These are phyloP conservation scores for Phialophora chinensis DNA, from an alignment of 2,329 filamentous ascomycete species.

Conservation along the genomic window DNA sequence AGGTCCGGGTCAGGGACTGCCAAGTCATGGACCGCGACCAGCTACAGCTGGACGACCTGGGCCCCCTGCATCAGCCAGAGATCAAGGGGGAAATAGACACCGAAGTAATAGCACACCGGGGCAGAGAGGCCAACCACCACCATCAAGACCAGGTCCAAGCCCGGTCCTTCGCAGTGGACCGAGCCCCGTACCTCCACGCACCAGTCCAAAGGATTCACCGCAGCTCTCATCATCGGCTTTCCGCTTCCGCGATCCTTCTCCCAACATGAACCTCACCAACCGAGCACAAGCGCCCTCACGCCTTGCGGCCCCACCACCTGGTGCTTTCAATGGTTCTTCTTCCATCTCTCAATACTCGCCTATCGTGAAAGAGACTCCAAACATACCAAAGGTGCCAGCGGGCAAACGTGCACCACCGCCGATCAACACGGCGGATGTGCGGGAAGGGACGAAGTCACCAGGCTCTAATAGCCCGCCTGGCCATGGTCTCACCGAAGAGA, in stretches of 20 bases:
- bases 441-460: constrained; percentile 11
- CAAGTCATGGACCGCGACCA: constrained; percentile 22
- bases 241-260: constrained; percentile 36
- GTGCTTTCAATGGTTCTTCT: constrained; percentile 39
- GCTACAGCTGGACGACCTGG: constrained; percentile 25
- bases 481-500: constrained; percentile 33
- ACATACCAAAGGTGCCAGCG: neutral
- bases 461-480: constrained; percentile 24
- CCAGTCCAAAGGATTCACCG: constrained; percentile 9
- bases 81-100: constrained; percentile 16
- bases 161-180: constrained; percentile 27
- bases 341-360: constrained; percentile 40
- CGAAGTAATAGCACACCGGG: constrained; percentile 29
- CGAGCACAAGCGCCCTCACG: constrained; percentile 37
- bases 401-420: constrained; percentile 31
- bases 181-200: constrained; percentile 14
- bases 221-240: constrained; percentile 19
- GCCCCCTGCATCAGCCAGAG: constrained; percentile 23
- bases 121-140: constrained; percentile 25
- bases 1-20: constrained; percentile 10
- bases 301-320: constrained; percentile 34
- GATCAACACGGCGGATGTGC: constrained; percentile 27
- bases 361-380: constrained; percentile 37
- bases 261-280: constrained; percentile 33
- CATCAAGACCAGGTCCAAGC: constrained; percentile 26